Evolutionary conservation across 371 early-diverging fungal genomes (phyloP).

Genomic region (Actinomucor elegans): DNA sequence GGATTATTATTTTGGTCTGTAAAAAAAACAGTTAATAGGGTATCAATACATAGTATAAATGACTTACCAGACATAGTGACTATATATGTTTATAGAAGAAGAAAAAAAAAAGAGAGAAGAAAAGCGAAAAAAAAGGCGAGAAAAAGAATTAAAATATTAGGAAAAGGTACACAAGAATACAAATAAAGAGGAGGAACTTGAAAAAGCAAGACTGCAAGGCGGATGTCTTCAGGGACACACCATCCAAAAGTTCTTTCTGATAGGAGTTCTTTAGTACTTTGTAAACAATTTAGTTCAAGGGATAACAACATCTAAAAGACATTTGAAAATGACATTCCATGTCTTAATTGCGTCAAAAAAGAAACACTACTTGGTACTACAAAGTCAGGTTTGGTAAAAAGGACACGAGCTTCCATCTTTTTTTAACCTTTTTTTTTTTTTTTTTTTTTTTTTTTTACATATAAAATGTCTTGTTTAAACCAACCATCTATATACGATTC

Average conservation of each 20-base stretch:
- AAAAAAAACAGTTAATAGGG: background rate
- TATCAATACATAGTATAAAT: background rate
- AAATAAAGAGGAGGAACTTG: slow-evolving; percentile 3
- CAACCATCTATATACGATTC: too few relatives aligned
- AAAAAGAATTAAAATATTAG: background rate
- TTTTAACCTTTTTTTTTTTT: too few relatives aligned
- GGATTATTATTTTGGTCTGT: slow-evolving; percentile 34
- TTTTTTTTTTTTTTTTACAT: too few relatives aligned
- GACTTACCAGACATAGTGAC: slow-evolving; percentile 31
- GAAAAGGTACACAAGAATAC: slow-evolving; percentile 10
- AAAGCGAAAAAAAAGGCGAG: slow-evolving; percentile 1
- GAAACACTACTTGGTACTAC: too few relatives aligned
- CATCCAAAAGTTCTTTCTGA: background rate
- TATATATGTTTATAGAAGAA: background rate
- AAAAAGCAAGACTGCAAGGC: slow-evolving; percentile 1
- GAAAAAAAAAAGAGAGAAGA: background rate
- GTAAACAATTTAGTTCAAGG: too few relatives aligned
- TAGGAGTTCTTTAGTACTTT: background rate
- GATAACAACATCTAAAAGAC: too few relatives aligned
- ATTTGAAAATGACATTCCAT: too few relatives aligned
- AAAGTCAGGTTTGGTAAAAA: too few relatives aligned
- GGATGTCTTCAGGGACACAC: background rate
- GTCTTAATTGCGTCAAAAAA: background rate
- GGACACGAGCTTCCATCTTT: too few relatives aligned
- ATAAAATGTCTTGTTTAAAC: too few relatives aligned